Evolutionary conservation across 2,329 filamentous ascomycete species (phyloP), one percentile per base, ranked within the genome.

Genomic region (Cladosporium sp.): DNA sequence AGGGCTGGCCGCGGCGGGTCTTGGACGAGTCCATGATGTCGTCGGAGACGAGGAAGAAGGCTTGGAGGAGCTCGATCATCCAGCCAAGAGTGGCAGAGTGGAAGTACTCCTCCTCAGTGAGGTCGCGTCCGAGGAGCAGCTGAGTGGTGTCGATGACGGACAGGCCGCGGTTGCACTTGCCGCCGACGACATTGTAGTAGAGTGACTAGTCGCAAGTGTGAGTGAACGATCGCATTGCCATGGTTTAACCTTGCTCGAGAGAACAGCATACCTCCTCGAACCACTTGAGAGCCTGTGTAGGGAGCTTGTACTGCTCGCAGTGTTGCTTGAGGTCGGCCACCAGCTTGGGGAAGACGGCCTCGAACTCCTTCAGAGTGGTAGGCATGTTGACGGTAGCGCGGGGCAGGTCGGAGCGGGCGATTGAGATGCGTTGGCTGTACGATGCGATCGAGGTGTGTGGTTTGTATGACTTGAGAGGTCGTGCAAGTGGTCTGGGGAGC

Each of bases 151-250:
- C 95, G 71, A 95, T 90, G 67, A 98, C 94, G 57, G 93, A 98
- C 88, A 99, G 96, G 82, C 95, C 95, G 76, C 95, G 92, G 83
- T 99, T 99, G 84, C 93, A 97, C 85, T 99, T 99, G 77, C 95
- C 95, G 72, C 95, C 95, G 63, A 95, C 83, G 7, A 92, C 88
- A 82, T 99, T 99, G 82, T 88, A 85, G 76, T 93, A 86, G 74
- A 98, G 86, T 68, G 86, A 90, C 92, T 97, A 64, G 34, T 23
- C 2, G 39, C 18, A 23, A 26, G 34, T 43, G 60, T 63, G 49
- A 63, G 60, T 63, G 3, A 25, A 18, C 34, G 39, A 67, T n/a
- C 39, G 54, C n/a, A 32, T 34, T 30, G 28, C 18, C n/a, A 49
- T 5, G n/a, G 58, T 14, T 66, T 21, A 39, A 48, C 6, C 26